Evolutionary conservation across 1,284 basidiomycete genomes (phyloP), one percentile per base, ranked within the genome.

Genomic region (Tilletia setariae): DNA sequence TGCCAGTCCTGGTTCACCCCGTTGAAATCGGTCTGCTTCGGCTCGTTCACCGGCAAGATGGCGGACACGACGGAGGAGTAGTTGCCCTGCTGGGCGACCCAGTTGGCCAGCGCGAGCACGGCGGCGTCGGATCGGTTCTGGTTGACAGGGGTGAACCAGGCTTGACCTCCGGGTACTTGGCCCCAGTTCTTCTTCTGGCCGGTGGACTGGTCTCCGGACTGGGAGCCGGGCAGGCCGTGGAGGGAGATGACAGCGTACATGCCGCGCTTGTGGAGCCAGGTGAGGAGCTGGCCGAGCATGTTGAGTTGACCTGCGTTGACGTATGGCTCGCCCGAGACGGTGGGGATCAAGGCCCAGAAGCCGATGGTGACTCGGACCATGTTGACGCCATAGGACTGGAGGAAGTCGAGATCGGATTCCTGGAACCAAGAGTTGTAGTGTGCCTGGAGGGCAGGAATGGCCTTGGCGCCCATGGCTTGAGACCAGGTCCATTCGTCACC

Each of bases 201-300:
- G 11, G 74, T 75, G 15, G 77, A 78, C 70, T 81, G 79, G 67
- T 81, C 79, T 53, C 79, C 79, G 63, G 79, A 79, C 71, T 85
- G 84, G n/a, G 79, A 81, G 49, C 84, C 84, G n/a, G 84, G 84
- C 64, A 85, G 74, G 35, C 83, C 84, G 74, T 85, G 84, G 40
- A 84, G 71, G 68, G 85, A 84, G 61, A 85, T 75, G 69, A 84
- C 72, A 44, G 82, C 80, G 70, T 84, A 84, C 78, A 85, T 84
- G 64, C 75, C 74, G 42, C 83, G 79, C 21, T 70, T 69, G 71
- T 83, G 79, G 76, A 77, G 74, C 80, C 79, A 82, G 63, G 71
- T 64, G 66, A 78, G 72, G 69, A 76, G 70, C 70, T 74, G 73
- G 63, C 74, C 67, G 59, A 81, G 69, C 65, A 77, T 74, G 59